Base-by-base conservation (phyloP, 495 filamentous ascomycete species). In the Terfezia boudieri region DNA sequence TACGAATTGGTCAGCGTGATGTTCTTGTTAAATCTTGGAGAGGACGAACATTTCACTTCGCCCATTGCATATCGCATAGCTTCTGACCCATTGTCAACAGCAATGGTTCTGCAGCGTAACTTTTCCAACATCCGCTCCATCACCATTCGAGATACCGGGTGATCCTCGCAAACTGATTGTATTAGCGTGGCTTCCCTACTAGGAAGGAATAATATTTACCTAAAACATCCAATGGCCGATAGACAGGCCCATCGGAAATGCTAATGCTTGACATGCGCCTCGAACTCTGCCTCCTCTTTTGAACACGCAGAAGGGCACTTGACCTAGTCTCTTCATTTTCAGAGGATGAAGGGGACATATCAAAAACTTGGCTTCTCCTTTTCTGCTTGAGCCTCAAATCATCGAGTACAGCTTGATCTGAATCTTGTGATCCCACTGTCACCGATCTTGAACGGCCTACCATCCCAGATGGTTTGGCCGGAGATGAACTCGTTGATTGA, bases 61-160 rank as follows among this genome's bases (percentile, higher is more conserved):
- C 87, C 83, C 70, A 94, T 81, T 46, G 88, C 86, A 67, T 83
- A 93, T 23, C 89, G 79, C 65, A 89, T 80, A 2, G 87, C 92
- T 61, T 98, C 90, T 2, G 84, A 74, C 16, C 92, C 90, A 58
- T 85, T 93, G 8, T 77, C 73, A 2, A 86, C 90, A 14, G 84
- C 81, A 57, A 98, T 93, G n/a, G 87, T 94, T 16, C 92, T 83
- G 60, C 90, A 98, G 37, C 83, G 80, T 37, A 98, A 74, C 68
- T 93, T 96, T 67, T 96, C 92, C 49, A 96, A 77, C 7, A 96
- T 70, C 56, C 88, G 85, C 64, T 96, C 90, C 90, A 96, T 94
- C 22, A 98, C 87, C 67, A 96, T 73, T 49, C 87, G 77, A 14
- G 89, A 94, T n/a, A 96, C 86, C 0, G 92, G 92, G 64, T 96